Conservation (phyloP, 257 asterid genomes). For the Solanum phureja region DNA sequence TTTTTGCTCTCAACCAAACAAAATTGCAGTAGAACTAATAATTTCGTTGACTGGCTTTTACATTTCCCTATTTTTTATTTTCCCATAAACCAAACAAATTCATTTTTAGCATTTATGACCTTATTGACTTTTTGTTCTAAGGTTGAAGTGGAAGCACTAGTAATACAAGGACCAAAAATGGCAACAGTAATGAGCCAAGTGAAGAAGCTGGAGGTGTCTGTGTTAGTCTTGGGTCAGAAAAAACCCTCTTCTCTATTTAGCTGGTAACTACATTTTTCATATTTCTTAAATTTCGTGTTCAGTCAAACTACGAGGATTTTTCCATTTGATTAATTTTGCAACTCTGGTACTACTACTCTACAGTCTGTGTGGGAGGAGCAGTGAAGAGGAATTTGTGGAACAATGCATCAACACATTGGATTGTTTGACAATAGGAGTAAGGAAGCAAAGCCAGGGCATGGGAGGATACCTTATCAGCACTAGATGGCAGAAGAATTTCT, state of each 20-base stretch:
- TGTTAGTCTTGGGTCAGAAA: constrained; percentile 72
- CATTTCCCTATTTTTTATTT: background rate
- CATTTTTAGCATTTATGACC: background rate
- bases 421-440: constrained; percentile 84
- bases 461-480: constrained; percentile 92
- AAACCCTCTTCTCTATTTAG: constrained; percentile 44
- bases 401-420: constrained; percentile 59
- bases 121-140: background rate
- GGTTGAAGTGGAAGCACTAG: constrained; percentile 94
- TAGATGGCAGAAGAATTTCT: constrained; percentile 90
- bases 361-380: constrained; percentile 52
- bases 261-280: constrained; percentile 18
- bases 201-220: constrained; percentile 86
- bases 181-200: constrained; percentile 82
- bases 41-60: background rate
- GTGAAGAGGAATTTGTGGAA: constrained; percentile 62
- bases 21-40: background rate
- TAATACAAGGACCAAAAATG: constrained; percentile 73
- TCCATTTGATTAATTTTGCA: background rate
- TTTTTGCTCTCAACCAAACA: background rate
- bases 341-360: background rate
- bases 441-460: constrained; percentile 68
- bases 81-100: background rate
- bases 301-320: background rate
- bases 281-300: background rate